Base-by-base conservation (phyloP, 306 rosid genomes). In the Sicyos edulis region DNA sequence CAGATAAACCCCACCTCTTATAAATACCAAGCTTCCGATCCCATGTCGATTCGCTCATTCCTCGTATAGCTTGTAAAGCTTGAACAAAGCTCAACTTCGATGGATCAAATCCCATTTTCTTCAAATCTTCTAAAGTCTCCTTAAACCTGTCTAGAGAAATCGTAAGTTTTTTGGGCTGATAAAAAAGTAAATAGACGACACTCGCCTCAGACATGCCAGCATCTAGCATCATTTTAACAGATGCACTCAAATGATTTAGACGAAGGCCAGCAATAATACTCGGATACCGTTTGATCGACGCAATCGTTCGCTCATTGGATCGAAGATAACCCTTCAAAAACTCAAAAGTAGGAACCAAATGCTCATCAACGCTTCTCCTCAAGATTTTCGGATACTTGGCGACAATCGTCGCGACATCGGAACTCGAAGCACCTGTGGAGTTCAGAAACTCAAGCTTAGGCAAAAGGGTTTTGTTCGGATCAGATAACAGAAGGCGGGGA, bases 1-100 rank as follows among this genome's bases (percentile, higher is more conserved):
- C 80, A 37, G 85, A 81, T 79, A 83, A 79, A 26, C 83, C 88
- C 88, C 85, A 84, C 24, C 77, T 78, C 80, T 74, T 81, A 60
- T 72, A 84, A 16, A 71, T 7, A 12, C 34, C 57, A 61, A 79
- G 7, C 77, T 84, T 84, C 37, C 22, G 54, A 6, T 54, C 71
- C 88, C 88, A 81, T 3, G 62, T 4, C 0, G 78, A 49, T 59
- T 74, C 75, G 77, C 63, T 76, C 51, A 47, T 4, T 1, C 22
- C 11, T 5, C n/a, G 24, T 44, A 70, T 63, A 4, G 73, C 73
- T 20, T 40, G 20, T 63, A 81, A 20, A 20, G 88, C 85, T 1
- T 21, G 50, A 44, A 77, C 4, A 40, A 81, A 84, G 52, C 9
- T 5, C 11, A 57, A 12, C 0, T 10, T 77, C 2, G 32, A 34